These are phyloP conservation scores for Colletotrichum limetticola DNA, from an alignment of 2,329 filamentous ascomycete species.

Conservation along the genomic window DNA sequence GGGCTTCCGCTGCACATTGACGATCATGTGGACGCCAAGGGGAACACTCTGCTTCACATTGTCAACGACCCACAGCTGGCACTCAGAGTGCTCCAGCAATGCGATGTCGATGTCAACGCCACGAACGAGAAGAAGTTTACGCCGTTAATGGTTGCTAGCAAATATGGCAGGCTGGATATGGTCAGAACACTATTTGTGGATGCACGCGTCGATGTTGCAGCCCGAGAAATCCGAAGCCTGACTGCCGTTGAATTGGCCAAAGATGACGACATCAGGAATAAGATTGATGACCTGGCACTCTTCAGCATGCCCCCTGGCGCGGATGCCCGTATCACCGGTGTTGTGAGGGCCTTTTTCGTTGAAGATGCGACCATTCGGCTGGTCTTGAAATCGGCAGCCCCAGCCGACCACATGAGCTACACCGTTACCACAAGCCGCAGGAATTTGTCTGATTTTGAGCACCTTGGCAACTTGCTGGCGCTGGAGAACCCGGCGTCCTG, in stretches of 20 bases:
- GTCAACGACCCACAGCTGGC: slow-evolving; percentile 87
- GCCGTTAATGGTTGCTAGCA: slow-evolving; percentile 96
- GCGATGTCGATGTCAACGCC: slow-evolving; percentile 96
- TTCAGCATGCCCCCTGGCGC: slow-evolving; percentile 78
- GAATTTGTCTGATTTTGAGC: slow-evolving; percentile 90
- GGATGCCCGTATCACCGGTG: slow-evolving; percentile 88
- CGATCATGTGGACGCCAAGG: slow-evolving; percentile 91
- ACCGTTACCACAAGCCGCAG: slow-evolving; percentile 95
- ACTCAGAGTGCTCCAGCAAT: slow-evolving; percentile 78
- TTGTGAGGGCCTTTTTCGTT: slow-evolving; percentile 95
- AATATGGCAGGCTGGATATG: slow-evolving; percentile 95
- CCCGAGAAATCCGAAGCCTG: slow-evolving; percentile 86
- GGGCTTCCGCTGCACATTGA: slow-evolving; percentile 86
- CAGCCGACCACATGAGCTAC: slow-evolving; percentile 82
- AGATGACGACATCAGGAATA: slow-evolving; percentile 95
- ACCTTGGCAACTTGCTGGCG: slow-evolving; percentile 82
- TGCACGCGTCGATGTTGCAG: slow-evolving; percentile 83
- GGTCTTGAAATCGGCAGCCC: slow-evolving; percentile 92
- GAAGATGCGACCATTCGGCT: slow-evolving; percentile 94
- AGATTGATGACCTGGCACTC: slow-evolving; percentile 92
- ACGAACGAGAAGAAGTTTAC: slow-evolving; percentile 96
- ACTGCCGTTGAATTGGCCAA: slow-evolving; percentile 97
- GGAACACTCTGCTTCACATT: slow-evolving; percentile 96
- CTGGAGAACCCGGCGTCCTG: slow-evolving; percentile 96
- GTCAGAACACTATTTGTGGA: slow-evolving; percentile 90